A percentile compares a stretch with the other conserved stretches of the same genome.
Conservation (phyloP, 805 yeast genomes). For the Cyberlindnera xylosilytica region DNA sequence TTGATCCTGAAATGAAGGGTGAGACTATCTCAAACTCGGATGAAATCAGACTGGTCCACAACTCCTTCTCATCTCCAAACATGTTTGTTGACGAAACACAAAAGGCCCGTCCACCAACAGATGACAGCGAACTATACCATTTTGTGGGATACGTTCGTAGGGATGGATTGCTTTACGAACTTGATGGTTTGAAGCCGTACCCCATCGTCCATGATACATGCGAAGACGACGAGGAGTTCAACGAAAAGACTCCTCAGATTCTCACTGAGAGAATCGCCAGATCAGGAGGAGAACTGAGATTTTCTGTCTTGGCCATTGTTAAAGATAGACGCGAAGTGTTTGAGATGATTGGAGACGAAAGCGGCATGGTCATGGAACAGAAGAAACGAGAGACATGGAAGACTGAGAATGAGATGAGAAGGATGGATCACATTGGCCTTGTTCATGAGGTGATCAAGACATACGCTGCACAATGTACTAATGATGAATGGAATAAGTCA, state of each 20-base stretch:
- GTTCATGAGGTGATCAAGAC: conserved; percentile 44
- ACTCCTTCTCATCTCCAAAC: conserved; percentile 56
- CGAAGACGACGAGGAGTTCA: conserved; percentile 38
- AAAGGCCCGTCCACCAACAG: conserved; percentile 25
- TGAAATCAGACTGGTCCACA: conserved; percentile 52
- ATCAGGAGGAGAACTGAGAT: conserved; percentile 47
- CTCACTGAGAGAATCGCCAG: conserved; percentile 46
- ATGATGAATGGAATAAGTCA: conserved; percentile 36
- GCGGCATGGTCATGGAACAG: conserved; percentile 37
- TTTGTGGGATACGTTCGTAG: conserved; percentile 51
- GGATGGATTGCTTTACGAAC: conserved; percentile 49
- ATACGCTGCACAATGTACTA: conserved; percentile 33
- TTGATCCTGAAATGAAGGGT: conserved; percentile 57
- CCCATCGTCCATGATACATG: conserved; percentile 55
- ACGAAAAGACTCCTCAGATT: conserved; percentile 40
- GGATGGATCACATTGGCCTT: conserved; percentile 51
- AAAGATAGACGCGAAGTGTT: conserved; percentile 43
- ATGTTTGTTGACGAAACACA: conserved; percentile 44
- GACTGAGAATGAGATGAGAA: conserved; percentile 51
- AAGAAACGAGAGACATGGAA: conserved; percentile 50
- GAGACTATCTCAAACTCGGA: conserved; percentile 61
- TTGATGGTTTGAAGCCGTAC: conserved; percentile 56
- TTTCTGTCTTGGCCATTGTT: conserved; percentile 52
- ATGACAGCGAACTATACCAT: conserved; percentile 55
- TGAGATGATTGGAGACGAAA: conserved; percentile 38